Evolutionary conservation across 768 basidiomycete species (phyloP), one percentile per base, ranked within the genome.

Genomic region (Infundibulicybe gibba): DNA sequence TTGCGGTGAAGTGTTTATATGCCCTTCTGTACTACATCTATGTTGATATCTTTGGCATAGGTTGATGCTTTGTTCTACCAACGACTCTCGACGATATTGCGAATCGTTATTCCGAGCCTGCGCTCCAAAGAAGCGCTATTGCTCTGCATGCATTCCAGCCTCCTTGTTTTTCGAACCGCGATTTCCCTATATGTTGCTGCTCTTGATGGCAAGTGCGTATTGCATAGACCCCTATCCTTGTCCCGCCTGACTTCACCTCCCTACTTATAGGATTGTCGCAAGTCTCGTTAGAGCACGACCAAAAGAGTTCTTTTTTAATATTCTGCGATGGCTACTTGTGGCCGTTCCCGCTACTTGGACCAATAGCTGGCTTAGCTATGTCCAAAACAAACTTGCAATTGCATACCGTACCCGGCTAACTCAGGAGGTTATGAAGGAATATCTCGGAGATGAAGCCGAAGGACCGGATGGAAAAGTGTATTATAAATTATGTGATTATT

Each of bases 311-410:
- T 75, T 93, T 30, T 66, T 77, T 50, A 93, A 97, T 51, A 94
- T 99, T 50, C 65, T 85, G 30, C 80, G 83, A 41, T 99, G 95
- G 95, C 72, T 97, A 11, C 68, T 90, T 6, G 87, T 98, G 12
- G 95, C 95, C 25, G 82, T 94, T 45, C 93, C 93, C 0, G 93
- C 93, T 2, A 94, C 93, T 14, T 91, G 89, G 83, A 89, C 88
- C 3, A 93, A 94, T 60, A 88, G 86, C 50, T 93, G 90, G 90
- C 74, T 97, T 21, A 88, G 87, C 56, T 97, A 90, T 61, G 76
- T 97, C 10, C 94, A 99, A 63, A 93, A 84, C 62, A 97, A 97
- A 64, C 77, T 99, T 10, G 83, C 90, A 0, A 85, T 94, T 35
- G 89, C 90, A 6, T 93, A 94, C 64, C 76, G 90, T 16, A 91